phyloP scores from a whole-genome alignment of 192 early-diverging fungal species.

The Cladochytrium replicatum region DNA sequence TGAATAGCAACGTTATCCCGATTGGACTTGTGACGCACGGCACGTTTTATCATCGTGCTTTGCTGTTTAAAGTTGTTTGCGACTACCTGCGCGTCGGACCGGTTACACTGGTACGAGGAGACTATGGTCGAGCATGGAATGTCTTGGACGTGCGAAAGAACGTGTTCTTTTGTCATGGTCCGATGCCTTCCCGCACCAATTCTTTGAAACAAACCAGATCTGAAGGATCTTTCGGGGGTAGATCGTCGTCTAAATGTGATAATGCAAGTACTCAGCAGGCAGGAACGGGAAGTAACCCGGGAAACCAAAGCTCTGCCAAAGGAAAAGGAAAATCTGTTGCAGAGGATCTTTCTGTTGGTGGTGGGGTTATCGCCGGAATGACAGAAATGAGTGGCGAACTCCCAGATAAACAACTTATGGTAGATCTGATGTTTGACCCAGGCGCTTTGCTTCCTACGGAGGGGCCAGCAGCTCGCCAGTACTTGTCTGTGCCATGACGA shows the following conservation, averaged over 20 bases:
- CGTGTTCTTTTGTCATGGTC: slow-evolving; percentile 8
- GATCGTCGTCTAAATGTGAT: slow-evolving; percentile 1
- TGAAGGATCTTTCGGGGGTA: not conserved
- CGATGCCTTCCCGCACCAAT: slow-evolving; percentile 3
- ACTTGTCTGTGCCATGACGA: too few relatives aligned
- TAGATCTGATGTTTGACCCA: slow-evolving; percentile 47
- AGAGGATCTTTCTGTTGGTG: slow-evolving; percentile 6
- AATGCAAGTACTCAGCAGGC: not conserved
- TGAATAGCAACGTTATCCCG: slow-evolving; percentile 32
- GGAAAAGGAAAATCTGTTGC: not conserved
- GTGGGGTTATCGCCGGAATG: slow-evolving; percentile 12
- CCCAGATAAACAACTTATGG: slow-evolving; percentile 30
- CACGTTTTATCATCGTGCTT: slow-evolving; percentile 46
- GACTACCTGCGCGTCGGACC: slow-evolving; percentile 34
- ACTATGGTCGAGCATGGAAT: slow-evolving; percentile 45
- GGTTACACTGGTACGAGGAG: slow-evolving; percentile 32
- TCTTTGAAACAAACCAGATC: slow-evolving; percentile 13
- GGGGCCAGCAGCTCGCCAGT: too few relatives aligned
- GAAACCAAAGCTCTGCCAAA: slow-evolving; percentile 1
- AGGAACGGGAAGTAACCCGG: slow-evolving; percentile 7
- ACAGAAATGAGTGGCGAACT: too few relatives aligned
- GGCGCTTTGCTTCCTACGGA: slow-evolving; percentile 22
- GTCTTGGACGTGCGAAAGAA: slow-evolving; percentile 21
- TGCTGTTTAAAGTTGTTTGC: slow-evolving; percentile 46
- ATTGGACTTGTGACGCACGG: slow-evolving; percentile 31